These are phyloP conservation scores for Sparassis latifolia DNA, from an alignment of 1,284 basidiomycete species.

Conservation along the genomic window DNA sequence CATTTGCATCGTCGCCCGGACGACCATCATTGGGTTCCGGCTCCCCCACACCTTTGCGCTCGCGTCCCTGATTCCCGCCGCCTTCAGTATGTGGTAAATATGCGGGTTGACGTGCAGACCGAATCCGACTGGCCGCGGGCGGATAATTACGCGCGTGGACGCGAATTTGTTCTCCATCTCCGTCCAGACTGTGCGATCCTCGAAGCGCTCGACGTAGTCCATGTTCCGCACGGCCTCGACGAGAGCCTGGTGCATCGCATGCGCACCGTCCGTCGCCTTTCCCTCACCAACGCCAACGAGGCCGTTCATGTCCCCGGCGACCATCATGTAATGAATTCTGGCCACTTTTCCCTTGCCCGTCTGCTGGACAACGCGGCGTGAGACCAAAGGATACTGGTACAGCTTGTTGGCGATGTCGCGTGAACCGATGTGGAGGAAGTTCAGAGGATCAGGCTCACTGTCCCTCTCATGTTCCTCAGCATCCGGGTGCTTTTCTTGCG, in stretches of 20 bases:
- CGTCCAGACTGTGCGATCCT: conserved; percentile 87
- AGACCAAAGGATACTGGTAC: conserved; percentile 53
- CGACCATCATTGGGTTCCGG: conserved; percentile 67
- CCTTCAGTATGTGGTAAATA: conserved; percentile 84
- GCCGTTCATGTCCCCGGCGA: conserved; percentile 85
- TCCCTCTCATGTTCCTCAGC: conserved; percentile 8
- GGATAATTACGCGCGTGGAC: conserved; percentile 76
- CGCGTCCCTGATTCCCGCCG: conserved; percentile 91
- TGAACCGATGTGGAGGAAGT: conserved; percentile 20
- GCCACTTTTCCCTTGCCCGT: conserved; percentile 83
- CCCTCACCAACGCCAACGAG: conserved; percentile 89
- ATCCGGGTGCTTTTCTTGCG: conserved; percentile 5
- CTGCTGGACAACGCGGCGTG: conserved; percentile 68
- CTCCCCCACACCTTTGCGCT: conserved; percentile 94
- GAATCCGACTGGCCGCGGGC: conserved; percentile 90
- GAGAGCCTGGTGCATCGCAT: conserved; percentile 64
- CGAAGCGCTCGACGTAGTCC: conserved; percentile 88
- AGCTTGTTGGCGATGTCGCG: conserved; percentile 29
- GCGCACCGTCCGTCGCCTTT: conserved; percentile 58
- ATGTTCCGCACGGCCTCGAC: conserved; percentile 77
- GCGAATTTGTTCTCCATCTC: conserved; percentile 84
- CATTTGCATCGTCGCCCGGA: conserved; percentile 57
- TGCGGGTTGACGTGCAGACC: conserved; percentile 88
- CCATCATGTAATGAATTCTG: conserved; percentile 60
- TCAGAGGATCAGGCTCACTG: conserved; percentile 12